Evolutionary conservation across 2,329 filamentous ascomycete genomes (phyloP), one percentile per base, ranked within the genome.

Genomic region (Daldinia eschscholtzii): DNA sequence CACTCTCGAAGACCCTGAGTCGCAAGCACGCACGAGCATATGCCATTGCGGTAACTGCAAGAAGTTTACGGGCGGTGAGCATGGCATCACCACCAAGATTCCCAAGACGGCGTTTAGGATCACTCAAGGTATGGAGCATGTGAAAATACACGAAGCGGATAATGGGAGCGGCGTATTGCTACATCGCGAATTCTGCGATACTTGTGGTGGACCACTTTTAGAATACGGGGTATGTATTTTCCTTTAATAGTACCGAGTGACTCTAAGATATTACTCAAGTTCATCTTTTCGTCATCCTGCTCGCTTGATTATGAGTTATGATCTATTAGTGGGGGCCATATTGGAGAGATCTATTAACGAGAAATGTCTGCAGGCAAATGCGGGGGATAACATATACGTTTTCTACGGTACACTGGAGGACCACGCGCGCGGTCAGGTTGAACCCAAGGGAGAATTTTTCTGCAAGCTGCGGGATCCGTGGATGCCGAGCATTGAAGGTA

Each of bases 31-130:
- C 23, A 86, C 85, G 1, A 84, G 81, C 9, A 72, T 88, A 15
- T 88, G 85, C 70, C 85, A 88, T 74, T 87, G 85, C 72, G 69
- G 75, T 18, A 85, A 83, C 72, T 87, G 85, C 78, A 87, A 85
- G 80, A 85, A 84, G 80, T 85, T 84, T 37, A 86, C 85, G 56
- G 84, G 85, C 6, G 79, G 81, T 30, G 82, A 83, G 57, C 86
- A 84, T 73, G 85, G 85, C 13, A 77, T 87, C 15, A 87, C 85
- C 0, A 81, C 83, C 3, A 86, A 86, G 73, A 78, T 87, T 6
- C 81, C 84, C 15, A 79, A 81, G 26, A 79, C 82, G 2, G 70
- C 81, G 0, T 82, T 86, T 61, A 75, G 69, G 26, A 50, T 50
- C 6, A 50, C 26, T 3, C 46, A 18, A 18, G 46, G 46, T 1